Evolutionary conservation across 164 flowering plant genomes (phyloP).

Genomic region (Kalanchoe fedtschenkoi): DNA sequence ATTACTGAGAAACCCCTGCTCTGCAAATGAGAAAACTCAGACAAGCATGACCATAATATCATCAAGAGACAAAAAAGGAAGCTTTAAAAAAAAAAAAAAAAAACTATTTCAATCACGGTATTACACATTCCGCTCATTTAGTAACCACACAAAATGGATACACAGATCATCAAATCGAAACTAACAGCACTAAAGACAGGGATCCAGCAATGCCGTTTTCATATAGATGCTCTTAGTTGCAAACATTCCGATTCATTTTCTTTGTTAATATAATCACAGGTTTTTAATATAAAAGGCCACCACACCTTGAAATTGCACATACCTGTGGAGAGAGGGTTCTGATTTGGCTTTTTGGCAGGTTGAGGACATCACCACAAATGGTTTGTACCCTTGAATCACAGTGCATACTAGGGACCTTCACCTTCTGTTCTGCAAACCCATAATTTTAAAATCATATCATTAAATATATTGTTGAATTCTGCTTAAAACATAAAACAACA

Average conservation of each 20-base stretch:
- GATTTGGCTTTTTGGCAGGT: conserved; percentile 39
- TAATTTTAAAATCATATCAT: conserved; percentile 6
- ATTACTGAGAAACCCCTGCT: conserved; percentile 74
- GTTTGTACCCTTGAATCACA: conserved; percentile 88
- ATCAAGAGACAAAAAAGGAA: background rate
- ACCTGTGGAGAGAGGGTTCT: conserved; percentile 80
- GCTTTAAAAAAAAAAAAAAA: background rate
- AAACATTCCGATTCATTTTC: no score
- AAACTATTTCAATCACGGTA: background rate
- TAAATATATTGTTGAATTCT: no score
- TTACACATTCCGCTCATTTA: background rate
- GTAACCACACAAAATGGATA: background rate
- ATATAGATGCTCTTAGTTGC: no score
- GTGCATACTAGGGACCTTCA: conserved; percentile 62
- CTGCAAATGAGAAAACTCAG: conserved; percentile 40
- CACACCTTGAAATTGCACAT: background rate
- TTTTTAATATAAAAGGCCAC: background rate
- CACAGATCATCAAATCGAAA: no score
- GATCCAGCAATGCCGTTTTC: no score
- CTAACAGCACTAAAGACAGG: no score
- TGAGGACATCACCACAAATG: conserved; percentile 77
- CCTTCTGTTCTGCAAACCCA: conserved; percentile 73
- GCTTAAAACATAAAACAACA: no score
- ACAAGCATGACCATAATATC: background rate
- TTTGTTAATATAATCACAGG: no score